These are phyloP conservation scores for Trypanosomatidae sp. DNA, from an alignment of 208 protist genomes.

Conservation along the genomic window DNA sequence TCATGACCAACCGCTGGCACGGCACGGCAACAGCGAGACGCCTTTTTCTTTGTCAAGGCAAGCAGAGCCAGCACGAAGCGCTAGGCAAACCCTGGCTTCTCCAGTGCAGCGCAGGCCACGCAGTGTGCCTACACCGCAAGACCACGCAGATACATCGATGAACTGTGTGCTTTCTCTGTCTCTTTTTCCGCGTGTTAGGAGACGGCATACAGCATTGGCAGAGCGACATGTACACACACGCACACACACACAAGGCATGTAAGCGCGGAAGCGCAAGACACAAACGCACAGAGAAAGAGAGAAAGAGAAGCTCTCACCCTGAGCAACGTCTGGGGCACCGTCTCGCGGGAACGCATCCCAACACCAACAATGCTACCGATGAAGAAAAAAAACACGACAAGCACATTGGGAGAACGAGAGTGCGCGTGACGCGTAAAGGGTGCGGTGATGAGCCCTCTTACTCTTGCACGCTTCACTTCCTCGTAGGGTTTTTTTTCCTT, in stretches of 20 bases:
- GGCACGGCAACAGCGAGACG: constrained; percentile 9
- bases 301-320: not conserved
- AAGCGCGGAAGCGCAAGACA: not conserved
- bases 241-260: not conserved
- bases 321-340: not conserved
- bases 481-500: not conserved
- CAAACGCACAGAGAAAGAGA: not conserved
- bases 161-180: not conserved
- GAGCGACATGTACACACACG: not conserved
- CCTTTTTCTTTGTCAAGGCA: not conserved
- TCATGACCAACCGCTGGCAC: not conserved
- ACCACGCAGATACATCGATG: not conserved
- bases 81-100: not conserved
- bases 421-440: not conserved
- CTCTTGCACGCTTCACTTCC: not conserved
- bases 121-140: not conserved
- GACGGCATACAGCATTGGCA: not conserved
- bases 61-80: not conserved
- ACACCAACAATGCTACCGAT: not conserved
- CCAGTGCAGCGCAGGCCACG: not conserved
- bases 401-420: not conserved
- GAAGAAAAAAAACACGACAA: too few relatives aligned
- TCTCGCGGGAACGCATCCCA: not conserved
- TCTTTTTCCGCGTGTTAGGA: not conserved
- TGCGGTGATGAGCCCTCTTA: constrained; percentile 10